These are phyloP conservation scores for Talaromyces sp. DNA, from an alignment of 2,329 filamentous ascomycete species.

Conservation along the genomic window DNA sequence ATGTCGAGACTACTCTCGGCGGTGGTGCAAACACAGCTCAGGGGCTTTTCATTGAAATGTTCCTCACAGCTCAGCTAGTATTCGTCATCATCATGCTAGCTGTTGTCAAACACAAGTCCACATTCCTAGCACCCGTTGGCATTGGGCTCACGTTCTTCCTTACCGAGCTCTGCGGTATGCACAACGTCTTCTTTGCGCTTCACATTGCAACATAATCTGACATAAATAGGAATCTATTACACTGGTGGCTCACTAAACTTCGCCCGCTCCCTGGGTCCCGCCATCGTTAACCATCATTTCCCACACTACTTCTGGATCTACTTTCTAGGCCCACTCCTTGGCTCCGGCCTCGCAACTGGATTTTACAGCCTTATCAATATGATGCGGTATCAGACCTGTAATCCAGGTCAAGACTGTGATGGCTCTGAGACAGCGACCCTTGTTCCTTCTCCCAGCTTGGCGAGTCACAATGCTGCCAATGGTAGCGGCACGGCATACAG, in stretches of 20 bases:
- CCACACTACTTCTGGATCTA: constrained; percentile 48
- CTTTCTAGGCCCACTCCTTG: constrained; percentile 44
- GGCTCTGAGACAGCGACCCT: constrained; percentile 4
- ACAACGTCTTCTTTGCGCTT: background rate
- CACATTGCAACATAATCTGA: background rate
- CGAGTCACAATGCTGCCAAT: background rate
- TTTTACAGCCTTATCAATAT: constrained; percentile 47
- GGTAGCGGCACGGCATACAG: background rate
- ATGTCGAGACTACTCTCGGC: constrained; percentile 53
- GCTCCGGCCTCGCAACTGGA: constrained; percentile 42
- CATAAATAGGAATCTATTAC: constrained; percentile 37
- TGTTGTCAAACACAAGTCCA: constrained; percentile 67
- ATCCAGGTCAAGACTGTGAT: constrained; percentile 55
- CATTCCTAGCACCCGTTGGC: constrained; percentile 64
- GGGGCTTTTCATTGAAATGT: constrained; percentile 63
- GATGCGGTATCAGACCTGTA: constrained; percentile 39
- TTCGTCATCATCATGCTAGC: constrained; percentile 65
- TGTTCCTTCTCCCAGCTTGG: background rate
- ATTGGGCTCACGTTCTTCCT: constrained; percentile 69
- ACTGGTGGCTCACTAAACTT: constrained; percentile 47
- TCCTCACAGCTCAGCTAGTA: constrained; percentile 59
- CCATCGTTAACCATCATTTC: constrained; percentile 41
- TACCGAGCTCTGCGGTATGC: constrained; percentile 43
- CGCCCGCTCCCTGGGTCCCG: constrained; percentile 44
- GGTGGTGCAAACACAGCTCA: constrained; percentile 48